Conservation (phyloP, 495 filamentous ascomycete genomes). For the Opeltia flavorubescens region DNA sequence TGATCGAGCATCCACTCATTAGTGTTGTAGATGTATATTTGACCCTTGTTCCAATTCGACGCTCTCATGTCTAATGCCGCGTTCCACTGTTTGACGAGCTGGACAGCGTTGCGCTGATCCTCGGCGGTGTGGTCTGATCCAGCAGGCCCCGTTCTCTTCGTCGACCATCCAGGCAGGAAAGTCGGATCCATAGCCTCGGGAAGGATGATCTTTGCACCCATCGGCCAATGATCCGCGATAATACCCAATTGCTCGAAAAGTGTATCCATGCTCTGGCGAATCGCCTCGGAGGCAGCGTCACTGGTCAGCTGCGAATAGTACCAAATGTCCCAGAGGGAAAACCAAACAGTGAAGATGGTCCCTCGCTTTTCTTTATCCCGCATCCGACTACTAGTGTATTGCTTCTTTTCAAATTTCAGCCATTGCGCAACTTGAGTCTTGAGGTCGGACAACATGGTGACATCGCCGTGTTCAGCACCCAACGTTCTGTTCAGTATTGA, state of each 20-base stretch:
- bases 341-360: constrained; percentile 26
- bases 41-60: constrained; percentile 27
- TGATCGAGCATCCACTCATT: constrained; percentile 36
- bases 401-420: constrained; percentile 17
- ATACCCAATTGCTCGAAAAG: constrained; percentile 30
- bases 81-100: constrained; percentile 33
- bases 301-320: constrained; percentile 25
- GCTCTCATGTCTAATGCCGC: constrained; percentile 25
- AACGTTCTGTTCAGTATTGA: constrained; percentile 15
- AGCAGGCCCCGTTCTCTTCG: constrained; percentile 14
- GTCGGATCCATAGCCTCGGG: constrained; percentile 37
- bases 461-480: constrained; percentile 18
- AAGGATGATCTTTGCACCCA: constrained; percentile 33
- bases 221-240: constrained; percentile 24
- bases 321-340: constrained; percentile 39
- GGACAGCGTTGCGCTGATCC: constrained; percentile 29
- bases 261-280: constrained; percentile 29
- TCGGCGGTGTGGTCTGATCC: constrained; percentile 14
- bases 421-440: constrained; percentile 29
- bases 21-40: constrained; percentile 35
- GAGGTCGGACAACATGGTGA: constrained; percentile 24
- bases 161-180: constrained; percentile 31
- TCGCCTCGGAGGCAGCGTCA: constrained; percentile 20
- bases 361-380: constrained; percentile 7
- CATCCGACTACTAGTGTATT: constrained; percentile 8